Evolutionary conservation across 805 yeast species (phyloP).

Genomic region (Pichia manshurica): DNA sequence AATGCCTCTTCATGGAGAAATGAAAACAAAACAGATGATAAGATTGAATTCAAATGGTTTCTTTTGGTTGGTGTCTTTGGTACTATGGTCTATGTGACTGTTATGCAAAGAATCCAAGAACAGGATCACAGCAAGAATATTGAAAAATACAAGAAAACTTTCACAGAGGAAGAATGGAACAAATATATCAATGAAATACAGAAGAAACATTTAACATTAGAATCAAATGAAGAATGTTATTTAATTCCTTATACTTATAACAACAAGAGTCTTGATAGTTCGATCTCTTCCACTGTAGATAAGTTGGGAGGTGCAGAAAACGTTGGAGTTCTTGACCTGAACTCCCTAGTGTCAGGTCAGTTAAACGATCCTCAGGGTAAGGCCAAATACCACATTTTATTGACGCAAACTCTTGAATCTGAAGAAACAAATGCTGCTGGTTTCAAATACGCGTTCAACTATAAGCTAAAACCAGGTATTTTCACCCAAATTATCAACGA

Average conservation of each 20-base stretch:
- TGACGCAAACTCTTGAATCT: slow-evolving; percentile 38
- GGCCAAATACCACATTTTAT: slow-evolving; percentile 43
- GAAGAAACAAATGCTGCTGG: slow-evolving; percentile 20
- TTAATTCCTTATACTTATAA: slow-evolving; percentile 25
- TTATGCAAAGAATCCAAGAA: slow-evolving; percentile 27
- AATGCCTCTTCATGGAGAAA: slow-evolving; percentile 9
- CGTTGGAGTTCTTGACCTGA: slow-evolving; percentile 46
- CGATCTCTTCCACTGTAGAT: slow-evolving; percentile 13
- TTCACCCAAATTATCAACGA: slow-evolving; percentile 46
- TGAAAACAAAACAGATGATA: slow-evolving; percentile 13
- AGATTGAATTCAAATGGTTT: slow-evolving; percentile 18
- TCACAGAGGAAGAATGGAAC: slow-evolving; percentile 45
- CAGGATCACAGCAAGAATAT: slow-evolving; percentile 29
- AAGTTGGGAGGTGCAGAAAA: slow-evolving; percentile 17
- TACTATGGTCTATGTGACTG: slow-evolving; percentile 34
- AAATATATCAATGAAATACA: slow-evolving; percentile 32
- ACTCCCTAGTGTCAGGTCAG: slow-evolving; percentile 41
- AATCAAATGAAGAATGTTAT: slow-evolving; percentile 23
- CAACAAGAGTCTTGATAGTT: slow-evolving; percentile 5
- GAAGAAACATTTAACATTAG: slow-evolving; percentile 28
- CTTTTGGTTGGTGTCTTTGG: slow-evolving; percentile 39
- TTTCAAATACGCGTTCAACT: slow-evolving; percentile 27
- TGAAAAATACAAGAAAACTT: slow-evolving; percentile 34
- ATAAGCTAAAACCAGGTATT: slow-evolving; percentile 37
- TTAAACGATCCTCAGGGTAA: slow-evolving; percentile 30